Evolutionary conservation across 441 rosid genomes (phyloP), one percentile per base, ranked within the genome.

Genomic region (Pelargonium australe): DNA sequence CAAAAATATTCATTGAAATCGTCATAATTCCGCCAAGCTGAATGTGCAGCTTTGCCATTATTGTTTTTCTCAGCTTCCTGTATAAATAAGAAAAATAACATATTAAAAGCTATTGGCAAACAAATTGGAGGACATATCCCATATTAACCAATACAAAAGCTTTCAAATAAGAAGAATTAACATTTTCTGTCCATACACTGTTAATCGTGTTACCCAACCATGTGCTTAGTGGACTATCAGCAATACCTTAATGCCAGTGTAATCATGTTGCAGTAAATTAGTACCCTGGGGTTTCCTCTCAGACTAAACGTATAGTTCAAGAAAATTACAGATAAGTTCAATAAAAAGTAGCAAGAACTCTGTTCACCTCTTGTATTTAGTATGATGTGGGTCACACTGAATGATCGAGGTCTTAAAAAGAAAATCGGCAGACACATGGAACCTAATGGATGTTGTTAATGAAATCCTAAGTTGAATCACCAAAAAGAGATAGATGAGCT

Each of bases 1-100:
- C 99, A 96, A 70, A 96, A 96, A 81, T 91, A 96, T 82, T 96
- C 99, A 72, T 96, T 96, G 83, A 96, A 96, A 78, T 96, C 99
- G 60, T 96, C 99, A 79, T 96, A 96, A 86, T 96, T 96, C 81
- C 99, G 87, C 99, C 99, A 96, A 44, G 89, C 81, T 68, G 99
- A 91, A 85, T 96, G 99, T 20, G 97, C 85, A 79, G 99, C 97
- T 84, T 87, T 96, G 73, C 99, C 99, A 80, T 83, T 81, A 74
- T 85, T 83, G 82, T 89, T 96, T 70, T 82, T 82, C 53, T 19
- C 76, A 70, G 86, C 88, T 85, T 96, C 99, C 98, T 96, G 83
- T 69, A 67, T n/a, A 68, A 71, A 67, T 63, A 68, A 69, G 47
- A 65, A 65, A 14, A 71, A 64, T 49, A 73, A 44, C 43, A 65